A percentile compares a stretch with the other conserved stretches of the same genome.
Conservation (phyloP, 768 basidiomycete species). For the Dioszegia aurantiaca region DNA sequence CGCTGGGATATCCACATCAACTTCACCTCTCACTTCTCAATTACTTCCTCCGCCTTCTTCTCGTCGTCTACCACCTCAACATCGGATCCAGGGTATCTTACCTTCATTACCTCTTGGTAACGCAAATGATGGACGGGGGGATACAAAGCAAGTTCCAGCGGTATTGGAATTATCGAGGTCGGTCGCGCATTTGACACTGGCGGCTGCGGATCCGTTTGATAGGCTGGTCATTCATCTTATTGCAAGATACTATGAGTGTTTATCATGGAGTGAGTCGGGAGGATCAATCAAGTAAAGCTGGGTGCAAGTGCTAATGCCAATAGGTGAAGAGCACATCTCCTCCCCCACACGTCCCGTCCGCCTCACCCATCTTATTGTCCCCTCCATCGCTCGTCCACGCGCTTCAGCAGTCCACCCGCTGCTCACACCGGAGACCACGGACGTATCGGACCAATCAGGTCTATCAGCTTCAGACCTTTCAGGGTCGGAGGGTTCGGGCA, state of each 20-base stretch:
- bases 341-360: slow-evolving; percentile 20
- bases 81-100: slow-evolving; percentile 21
- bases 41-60: not conserved
- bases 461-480: slow-evolving; percentile 2
- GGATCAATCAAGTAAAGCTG: too few species aligned
- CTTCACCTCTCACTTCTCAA: not conserved
- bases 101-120: slow-evolving; percentile 17
- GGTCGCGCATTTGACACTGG: slow-evolving; percentile 50
- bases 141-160: slow-evolving; percentile 24
- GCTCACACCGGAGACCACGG: slow-evolving; percentile 44
- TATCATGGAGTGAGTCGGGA: slow-evolving; percentile 51
- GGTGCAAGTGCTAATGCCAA: not conserved
- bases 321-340: slow-evolving; percentile 42
- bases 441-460: slow-evolving; percentile 29
- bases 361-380: slow-evolving; percentile 47
- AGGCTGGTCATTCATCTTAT: slow-evolving; percentile 48
- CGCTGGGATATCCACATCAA: not conserved
- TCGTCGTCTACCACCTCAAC: slow-evolving; percentile 29
- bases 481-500: slow-evolving; percentile 12
- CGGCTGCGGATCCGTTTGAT: slow-evolving; percentile 44
- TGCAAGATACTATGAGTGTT: slow-evolving; percentile 45
- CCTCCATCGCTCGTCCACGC: slow-evolving; percentile 30
- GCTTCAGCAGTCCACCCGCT: slow-evolving; percentile 15
- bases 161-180: slow-evolving; percentile 44
- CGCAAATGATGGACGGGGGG: not conserved